phyloP scores from a whole-genome alignment of 176 grass and related monocot species.

The Pharus latifolius region DNA sequence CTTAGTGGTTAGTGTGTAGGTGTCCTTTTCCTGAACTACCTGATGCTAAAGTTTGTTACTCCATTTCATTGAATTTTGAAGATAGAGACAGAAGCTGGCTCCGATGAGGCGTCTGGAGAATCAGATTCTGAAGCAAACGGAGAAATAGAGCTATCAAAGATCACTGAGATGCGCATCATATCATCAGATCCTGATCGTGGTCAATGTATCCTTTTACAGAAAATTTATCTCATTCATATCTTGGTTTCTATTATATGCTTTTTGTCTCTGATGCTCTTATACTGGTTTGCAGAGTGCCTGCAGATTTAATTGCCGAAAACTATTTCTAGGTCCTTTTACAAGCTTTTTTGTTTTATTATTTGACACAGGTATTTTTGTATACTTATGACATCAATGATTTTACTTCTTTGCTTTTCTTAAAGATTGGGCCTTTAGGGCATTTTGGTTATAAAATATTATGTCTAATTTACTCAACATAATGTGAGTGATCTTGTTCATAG shows the following conservation, averaged over 20 bases:
- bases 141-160: conserved; percentile 42
- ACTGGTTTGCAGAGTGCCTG: neutral
- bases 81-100: conserved; percentile 49
- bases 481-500: neutral
- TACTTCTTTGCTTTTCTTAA: neutral
- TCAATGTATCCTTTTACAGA: conserved; percentile 52
- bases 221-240: neutral
- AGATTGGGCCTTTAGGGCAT: neutral
- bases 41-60: neutral
- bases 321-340: neutral
- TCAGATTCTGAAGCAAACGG: conserved; percentile 40
- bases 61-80: conserved; percentile 9
- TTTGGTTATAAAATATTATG: neutral
- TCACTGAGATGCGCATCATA: conserved; percentile 71
- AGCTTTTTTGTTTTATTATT: neutral
- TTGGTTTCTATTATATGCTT: neutral
- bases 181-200: conserved; percentile 55
- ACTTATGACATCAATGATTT: neutral
- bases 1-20: neutral
- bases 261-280: neutral
- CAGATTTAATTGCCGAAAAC: neutral
- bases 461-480: neutral
- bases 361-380: neutral
- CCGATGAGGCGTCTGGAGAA: conserved; percentile 28
- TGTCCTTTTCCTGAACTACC: neutral